Base-by-base conservation (phyloP, 768 basidiomycete species). In the Hortiboletus campestris region DNA sequence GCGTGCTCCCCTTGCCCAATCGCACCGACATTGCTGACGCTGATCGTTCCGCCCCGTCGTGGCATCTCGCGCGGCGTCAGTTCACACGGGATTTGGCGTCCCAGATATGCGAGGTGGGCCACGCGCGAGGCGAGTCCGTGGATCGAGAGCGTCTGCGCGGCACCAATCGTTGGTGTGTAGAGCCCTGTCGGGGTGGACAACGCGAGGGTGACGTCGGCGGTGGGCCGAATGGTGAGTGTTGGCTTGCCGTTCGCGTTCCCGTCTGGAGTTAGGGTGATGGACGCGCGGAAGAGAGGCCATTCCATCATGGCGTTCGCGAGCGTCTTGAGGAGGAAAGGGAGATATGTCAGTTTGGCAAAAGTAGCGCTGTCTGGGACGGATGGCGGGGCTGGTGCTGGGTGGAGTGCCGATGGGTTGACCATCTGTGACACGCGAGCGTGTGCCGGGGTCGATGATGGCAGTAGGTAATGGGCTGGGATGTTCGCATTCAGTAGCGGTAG, bases 271-370 rank as follows among this genome's bases (percentile, higher is more conserved):
- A 79, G 79, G 0, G 86, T 83, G 63, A 93, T 85, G 32, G 88
- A 86, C 19, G 88, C 80, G 16, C 89, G 81, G 77, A 95, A 83
- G 46, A 94, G 73, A 0, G 93, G 91, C 90, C 92, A 91, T 66
- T 90, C 84, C 57, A 79, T 73, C 89, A 94, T 90, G 4, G 90
- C 80, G 62, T 78, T 83, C 1, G 88, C 82, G 48, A 95, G 85
- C 0, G 87, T 85, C 69, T 95, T 95, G 63, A 94, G 74, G 9
- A 95, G 80, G 65, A 94, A 75, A 11, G 92, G 93, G 32, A 95
- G 84, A 70, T 88, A 89, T 0, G 91, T 93, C 31, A 95, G 71
- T 35, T 81, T 82, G 29, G 80, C 74, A 72, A 82, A 91, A 39
- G 83, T 81, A 20, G 76, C 80, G 2, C 77, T 72, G 11, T 78